Conservation (phyloP, 306 rosid species). For the Rubus idaeus region DNA sequence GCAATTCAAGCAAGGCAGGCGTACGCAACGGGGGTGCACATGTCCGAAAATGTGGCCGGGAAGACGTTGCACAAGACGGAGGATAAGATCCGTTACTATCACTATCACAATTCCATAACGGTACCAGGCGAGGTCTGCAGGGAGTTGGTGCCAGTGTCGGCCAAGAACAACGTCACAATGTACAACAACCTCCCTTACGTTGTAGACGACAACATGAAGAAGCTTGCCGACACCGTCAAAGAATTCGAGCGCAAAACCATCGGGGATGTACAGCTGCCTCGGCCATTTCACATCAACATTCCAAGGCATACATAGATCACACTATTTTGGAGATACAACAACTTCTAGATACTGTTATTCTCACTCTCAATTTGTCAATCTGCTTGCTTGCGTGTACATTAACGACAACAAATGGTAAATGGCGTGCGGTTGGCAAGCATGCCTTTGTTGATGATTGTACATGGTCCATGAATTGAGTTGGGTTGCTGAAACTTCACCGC, state of each 20-base stretch:
- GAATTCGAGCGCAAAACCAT: conserved; percentile 32
- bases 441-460: conserved; percentile 1
- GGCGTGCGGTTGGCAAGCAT: not conserved
- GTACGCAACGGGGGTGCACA: conserved; percentile 46
- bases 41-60: conserved; percentile 45
- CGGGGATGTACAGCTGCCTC: conserved; percentile 2
- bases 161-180: conserved; percentile 28
- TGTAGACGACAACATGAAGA: conserved; percentile 37
- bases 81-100: conserved; percentile 41
- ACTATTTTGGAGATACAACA: not conserved
- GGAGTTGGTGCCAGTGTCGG: conserved; percentile 31
- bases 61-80: conserved; percentile 41
- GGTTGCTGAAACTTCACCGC: not conserved
- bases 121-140: conserved; percentile 35
- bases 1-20: conserved; percentile 45
- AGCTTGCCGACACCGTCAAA: conserved; percentile 29
- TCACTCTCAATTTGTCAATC: not conserved
- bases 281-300: not conserved
- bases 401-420: not conserved
- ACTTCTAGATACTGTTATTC: not conserved
- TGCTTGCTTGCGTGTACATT: not conserved
- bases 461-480: conserved; percentile 1
- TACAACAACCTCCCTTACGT: conserved; percentile 30
- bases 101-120: conserved; percentile 39
- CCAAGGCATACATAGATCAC: conserved; percentile 9